Evolutionary conservation across 306 rosid genomes (phyloP).

Genomic region (Begonia peltatifolia): DNA sequence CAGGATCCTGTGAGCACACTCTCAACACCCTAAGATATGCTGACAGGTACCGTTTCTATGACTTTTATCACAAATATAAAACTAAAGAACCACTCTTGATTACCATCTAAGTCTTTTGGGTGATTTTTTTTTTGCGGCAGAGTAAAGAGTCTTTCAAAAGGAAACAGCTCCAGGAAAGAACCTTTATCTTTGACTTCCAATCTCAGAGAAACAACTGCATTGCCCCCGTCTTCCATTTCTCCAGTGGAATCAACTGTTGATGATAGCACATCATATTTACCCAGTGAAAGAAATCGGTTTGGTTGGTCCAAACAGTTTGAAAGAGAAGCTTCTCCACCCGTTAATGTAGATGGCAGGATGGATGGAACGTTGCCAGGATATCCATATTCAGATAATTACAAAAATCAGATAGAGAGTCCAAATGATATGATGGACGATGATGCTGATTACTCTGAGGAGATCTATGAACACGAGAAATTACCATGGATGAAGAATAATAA

Average conservation of each 20-base stretch:
- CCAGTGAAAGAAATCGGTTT: slow-evolving; percentile 43
- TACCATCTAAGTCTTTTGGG: no score
- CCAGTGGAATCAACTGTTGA: slow-evolving; percentile 50
- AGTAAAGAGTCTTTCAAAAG: slow-evolving; percentile 92
- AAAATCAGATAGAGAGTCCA: slow-evolving; percentile 36
- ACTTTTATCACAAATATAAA: no score
- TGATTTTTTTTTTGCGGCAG: slow-evolving; percentile 13
- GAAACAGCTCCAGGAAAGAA: slow-evolving; percentile 76
- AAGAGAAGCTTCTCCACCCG: slow-evolving; percentile 53
- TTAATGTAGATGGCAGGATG: slow-evolving; percentile 36
- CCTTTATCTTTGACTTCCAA: slow-evolving; percentile 46
- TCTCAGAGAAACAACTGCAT: slow-evolving; percentile 67
- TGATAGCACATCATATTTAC: slow-evolving; percentile 39
- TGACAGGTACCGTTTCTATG: slow-evolving; percentile 49
- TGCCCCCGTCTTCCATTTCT: slow-evolving; percentile 50
- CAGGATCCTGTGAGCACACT: slow-evolving; percentile 96
- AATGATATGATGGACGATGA: slow-evolving; percentile 58
- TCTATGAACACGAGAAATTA: slow-evolving; percentile 56
- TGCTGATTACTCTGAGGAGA: slow-evolving; percentile 55
- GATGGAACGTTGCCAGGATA: slow-evolving; percentile 27
- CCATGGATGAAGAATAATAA: slow-evolving; percentile 62
- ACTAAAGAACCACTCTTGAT: no score
- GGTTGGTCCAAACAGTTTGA: slow-evolving; percentile 70
- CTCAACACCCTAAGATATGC: slow-evolving; percentile 94
- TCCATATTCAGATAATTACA: slow-evolving; percentile 12